Base-by-base conservation (phyloP, 441 rosid species). In the Lepidium campestre region DNA sequence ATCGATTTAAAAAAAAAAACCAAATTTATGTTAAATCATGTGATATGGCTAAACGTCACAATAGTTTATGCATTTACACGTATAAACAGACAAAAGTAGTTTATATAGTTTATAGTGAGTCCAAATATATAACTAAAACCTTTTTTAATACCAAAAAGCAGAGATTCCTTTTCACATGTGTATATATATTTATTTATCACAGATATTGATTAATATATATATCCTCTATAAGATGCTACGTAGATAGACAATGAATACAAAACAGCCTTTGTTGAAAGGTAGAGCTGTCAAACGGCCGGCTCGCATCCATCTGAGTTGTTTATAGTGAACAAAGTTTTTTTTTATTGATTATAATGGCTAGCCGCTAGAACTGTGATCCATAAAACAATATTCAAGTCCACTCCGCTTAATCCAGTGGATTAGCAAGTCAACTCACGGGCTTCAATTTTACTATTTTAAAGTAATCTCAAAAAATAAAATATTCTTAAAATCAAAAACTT, bases 201-300 rank as follows among this genome's bases (percentile, higher is more conserved):
- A 14, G 14, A 19, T 14, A 45, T 10, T 17, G 10, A 35, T 36
- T 36, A n/a, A n/a, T n/a, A 29, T 29, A 29, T 10, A 29, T 25
- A 34, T 69, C 14, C 27, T 23, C 19, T 41, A 29, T 29, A 61
- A 53, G 58, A 71, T 62, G 74, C 66, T 63, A 15, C 62, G 62
- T 47, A 52, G 46, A 66, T 70, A n/a, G 66, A 40, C 57, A 53
- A 56, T 68, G 53, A 45, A 75, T 55, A 50, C 47, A 66, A 25
- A 18, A 57, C 59, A 73, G 67, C 50, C 68, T 60, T 67, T 60
- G 77, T 59, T 73, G 67, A 66, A 61, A 45, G 67, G 44, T n/a
- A n/a, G n/a, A n/a, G n/a, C n/a, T n/a, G n/a, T n/a, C n/a, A n/a
- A n/a, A n/a, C n/a, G n/a, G n/a, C n/a, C n/a, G n/a, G n/a, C n/a